Conservation (phyloP, 352 stramenopile species). For the Phytophthora pistaciae region DNA sequence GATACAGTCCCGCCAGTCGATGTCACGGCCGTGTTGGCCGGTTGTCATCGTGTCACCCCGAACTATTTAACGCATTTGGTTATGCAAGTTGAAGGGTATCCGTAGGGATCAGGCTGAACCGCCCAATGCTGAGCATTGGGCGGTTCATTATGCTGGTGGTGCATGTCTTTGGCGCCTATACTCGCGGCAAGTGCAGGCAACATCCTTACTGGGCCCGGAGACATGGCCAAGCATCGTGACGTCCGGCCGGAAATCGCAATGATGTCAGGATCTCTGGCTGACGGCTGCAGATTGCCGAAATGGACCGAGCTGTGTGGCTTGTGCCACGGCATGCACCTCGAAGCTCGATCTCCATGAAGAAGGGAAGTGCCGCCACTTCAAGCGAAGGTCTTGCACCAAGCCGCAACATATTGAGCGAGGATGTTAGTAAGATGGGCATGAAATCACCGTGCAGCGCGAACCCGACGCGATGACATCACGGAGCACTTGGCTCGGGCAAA, state of each 20-base stretch:
- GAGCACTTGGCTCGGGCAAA: neutral
- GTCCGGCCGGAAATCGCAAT: slow-evolving; percentile 29
- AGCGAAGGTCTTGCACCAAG: neutral
- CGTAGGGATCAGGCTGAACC: slow-evolving; percentile 19
- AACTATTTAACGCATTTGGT: slow-evolving; percentile 29
- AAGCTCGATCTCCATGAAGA: neutral
- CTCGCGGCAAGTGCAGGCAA: slow-evolving; percentile 1
- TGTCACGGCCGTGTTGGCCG: slow-evolving; percentile 25
- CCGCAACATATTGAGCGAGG: neutral
- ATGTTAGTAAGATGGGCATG: neutral
- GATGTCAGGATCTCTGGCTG: slow-evolving; percentile 30
- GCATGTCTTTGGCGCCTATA: slow-evolving; percentile 32
- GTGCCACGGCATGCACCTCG: neutral
- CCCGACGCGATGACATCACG: slow-evolving; percentile 9
- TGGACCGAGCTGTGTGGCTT: neutral
- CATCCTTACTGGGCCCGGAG: slow-evolving; percentile 20
- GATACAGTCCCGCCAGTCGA: slow-evolving; percentile 33
- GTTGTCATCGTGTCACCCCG: slow-evolving; percentile 25
- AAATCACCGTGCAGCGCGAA: neutral
- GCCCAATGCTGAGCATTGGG: no score
- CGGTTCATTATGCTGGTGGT: slow-evolving; percentile 17
- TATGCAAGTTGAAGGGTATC: slow-evolving; percentile 14
- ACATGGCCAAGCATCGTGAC: slow-evolving; percentile 38
- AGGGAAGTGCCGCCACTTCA: neutral
- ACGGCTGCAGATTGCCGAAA: neutral